Evolutionary conservation across 2,329 filamentous ascomycete genomes (phyloP).

Genomic region (Thermomyces lanuginosus): DNA sequence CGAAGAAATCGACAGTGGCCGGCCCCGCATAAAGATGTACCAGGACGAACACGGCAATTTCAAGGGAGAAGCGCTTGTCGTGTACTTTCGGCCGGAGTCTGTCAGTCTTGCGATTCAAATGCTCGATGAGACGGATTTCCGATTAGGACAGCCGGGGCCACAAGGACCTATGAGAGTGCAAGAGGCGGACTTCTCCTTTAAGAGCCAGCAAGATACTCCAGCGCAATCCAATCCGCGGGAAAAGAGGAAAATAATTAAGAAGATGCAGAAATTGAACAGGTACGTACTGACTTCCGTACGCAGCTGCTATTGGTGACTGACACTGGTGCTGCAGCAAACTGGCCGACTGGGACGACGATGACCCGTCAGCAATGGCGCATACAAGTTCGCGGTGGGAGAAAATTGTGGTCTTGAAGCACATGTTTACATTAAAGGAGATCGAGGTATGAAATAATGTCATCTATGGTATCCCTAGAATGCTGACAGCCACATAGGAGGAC

Average conservation of each 20-base stretch:
- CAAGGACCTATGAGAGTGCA: constrained; percentile 61
- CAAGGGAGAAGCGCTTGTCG: constrained; percentile 83
- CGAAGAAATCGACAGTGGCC: constrained; percentile 78
- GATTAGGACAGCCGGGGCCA: constrained; percentile 40
- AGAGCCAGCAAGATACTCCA: constrained; percentile 58
- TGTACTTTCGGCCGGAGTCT: constrained; percentile 92
- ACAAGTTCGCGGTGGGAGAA: constrained; percentile 52
- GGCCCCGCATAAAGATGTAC: constrained; percentile 87
- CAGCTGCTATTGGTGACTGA: constrained; percentile 8
- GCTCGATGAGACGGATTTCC: constrained; percentile 49
- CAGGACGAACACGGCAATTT: constrained; percentile 63
- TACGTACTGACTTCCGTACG: constrained; percentile 14
- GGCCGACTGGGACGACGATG: constrained; percentile 89
- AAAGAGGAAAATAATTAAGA: constrained; percentile 78
- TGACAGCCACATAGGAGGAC: constrained; percentile 42
- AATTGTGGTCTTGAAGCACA: constrained; percentile 73
- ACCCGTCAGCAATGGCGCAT: constrained; percentile 44
- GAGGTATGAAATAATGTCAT: constrained; percentile 28
- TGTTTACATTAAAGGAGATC: constrained; percentile 78
- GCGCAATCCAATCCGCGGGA: constrained; percentile 44
- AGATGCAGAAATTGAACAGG: constrained; percentile 72
- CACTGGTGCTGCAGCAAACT: constrained; percentile 46
- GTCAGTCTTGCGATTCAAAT: constrained; percentile 49
- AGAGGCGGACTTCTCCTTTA: constrained; percentile 78
- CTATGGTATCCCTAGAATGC: too few species aligned